Percentiles rank a stretch among this genome's conserved stretches.
phyloP scores from a whole-genome alignment of 2,329 filamentous ascomycete species.

The Xylaria polymorpha region DNA sequence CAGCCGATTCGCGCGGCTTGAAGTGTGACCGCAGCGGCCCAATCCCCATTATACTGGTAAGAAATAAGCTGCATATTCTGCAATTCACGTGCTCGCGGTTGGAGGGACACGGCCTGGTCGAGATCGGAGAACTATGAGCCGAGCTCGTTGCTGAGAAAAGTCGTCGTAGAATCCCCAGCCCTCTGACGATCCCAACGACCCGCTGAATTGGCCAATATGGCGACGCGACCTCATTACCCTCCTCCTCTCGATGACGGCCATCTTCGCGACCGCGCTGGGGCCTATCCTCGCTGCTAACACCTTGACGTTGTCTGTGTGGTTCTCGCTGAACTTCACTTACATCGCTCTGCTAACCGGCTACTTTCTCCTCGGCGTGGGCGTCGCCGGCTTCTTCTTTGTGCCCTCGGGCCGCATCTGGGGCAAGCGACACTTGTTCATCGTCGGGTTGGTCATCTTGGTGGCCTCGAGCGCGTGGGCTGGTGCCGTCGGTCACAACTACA shows the following conservation, averaged over 20 bases:
- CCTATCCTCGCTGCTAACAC: conserved; percentile 92
- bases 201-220: conserved; percentile 87
- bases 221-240: conserved; percentile 83
- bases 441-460: conserved; percentile 80
- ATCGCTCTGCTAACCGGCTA: conserved; percentile 88
- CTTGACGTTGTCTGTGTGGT: conserved; percentile 77
- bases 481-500: conserved; percentile 73
- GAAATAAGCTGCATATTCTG: background rate
- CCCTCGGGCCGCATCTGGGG: conserved; percentile 91
- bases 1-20: conserved; percentile 60
- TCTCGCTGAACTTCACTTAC: conserved; percentile 74
- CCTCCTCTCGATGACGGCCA: conserved; percentile 80
- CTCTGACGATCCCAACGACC: conserved; percentile 90
- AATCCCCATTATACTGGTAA: conserved; percentile 79
- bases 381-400: conserved; percentile 86
- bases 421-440: conserved; percentile 86
- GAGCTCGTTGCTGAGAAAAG: conserved; percentile 23
- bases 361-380: conserved; percentile 83
- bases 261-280: conserved; percentile 86
- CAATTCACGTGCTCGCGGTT: background rate
- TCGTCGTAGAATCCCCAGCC: conserved; percentile 77
- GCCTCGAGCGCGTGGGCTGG: conserved; percentile 83
- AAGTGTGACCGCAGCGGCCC: conserved; percentile 79
- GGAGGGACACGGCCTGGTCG: background rate
- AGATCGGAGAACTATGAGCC: background rate